Percentiles rank a stretch among this genome's conserved stretches.
Conservation (phyloP, 148 eudicot genomes). For the Rhododendron mucronatum region DNA sequence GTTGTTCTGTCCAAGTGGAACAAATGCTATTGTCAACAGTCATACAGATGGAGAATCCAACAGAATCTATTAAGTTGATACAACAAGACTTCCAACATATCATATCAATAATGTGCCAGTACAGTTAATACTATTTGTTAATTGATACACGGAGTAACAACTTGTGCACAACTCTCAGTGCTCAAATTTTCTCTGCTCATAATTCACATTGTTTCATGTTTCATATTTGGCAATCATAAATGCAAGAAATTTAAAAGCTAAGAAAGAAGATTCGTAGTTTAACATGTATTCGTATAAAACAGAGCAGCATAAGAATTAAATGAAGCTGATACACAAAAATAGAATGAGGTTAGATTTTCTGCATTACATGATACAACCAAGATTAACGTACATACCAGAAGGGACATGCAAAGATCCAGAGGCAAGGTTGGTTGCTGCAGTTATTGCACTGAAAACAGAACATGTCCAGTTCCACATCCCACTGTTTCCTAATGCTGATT, state of each 20-base stretch:
- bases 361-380: not conserved
- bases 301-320: not conserved
- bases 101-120: not conserved
- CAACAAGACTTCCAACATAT: not conserved
- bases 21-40: conserved; percentile 1
- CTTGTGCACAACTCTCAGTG: not conserved
- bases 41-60: not conserved
- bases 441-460: conserved; percentile 82
- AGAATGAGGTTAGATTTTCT: not conserved
- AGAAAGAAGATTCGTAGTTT: not conserved
- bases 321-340: not conserved
- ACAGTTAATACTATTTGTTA: not conserved
- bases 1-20: conserved; percentile 57
- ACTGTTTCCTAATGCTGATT: conserved; percentile 76
- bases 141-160: not conserved
- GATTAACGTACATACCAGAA: conserved; percentile 45
- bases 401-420: conserved; percentile 76
- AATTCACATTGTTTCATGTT: not conserved
- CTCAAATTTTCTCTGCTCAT: not conserved
- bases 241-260: not conserved
- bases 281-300: not conserved
- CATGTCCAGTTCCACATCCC: conserved; percentile 97
- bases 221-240: not conserved
- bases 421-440: conserved; percentile 91
- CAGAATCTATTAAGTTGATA: not conserved